These are phyloP conservation scores for Talinum fruticosum DNA, from an alignment of 148 eudicot genomes.

Conservation along the genomic window DNA sequence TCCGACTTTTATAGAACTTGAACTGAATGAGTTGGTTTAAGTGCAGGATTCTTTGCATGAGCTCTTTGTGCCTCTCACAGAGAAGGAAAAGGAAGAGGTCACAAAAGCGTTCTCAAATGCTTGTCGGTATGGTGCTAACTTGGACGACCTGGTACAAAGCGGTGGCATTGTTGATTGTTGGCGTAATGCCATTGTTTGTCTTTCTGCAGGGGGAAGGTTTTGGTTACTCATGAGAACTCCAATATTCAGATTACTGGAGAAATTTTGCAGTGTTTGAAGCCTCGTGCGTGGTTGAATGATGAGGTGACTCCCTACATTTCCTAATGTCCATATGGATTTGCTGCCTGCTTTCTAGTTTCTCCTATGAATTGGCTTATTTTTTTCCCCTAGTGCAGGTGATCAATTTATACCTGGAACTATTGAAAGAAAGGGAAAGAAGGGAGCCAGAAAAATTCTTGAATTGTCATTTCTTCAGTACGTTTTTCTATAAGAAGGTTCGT, in stretches of 20 bases:
- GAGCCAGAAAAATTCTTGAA: slow-evolving; percentile 78
- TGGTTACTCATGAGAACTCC: slow-evolving; percentile 72
- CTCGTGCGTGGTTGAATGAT: slow-evolving; percentile 83
- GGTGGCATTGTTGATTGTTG: not conserved
- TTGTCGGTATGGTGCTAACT: slow-evolving; percentile 42
- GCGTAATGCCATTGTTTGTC: slow-evolving; percentile 8
- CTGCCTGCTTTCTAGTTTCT: slow-evolving; percentile 13
- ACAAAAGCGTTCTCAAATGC: slow-evolving; percentile 44
- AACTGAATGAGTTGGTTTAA: slow-evolving; percentile 20
- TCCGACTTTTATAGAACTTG: not conserved
- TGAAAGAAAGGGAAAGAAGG: slow-evolving; percentile 93
- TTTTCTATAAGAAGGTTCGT: slow-evolving; percentile 94
- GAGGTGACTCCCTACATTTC: slow-evolving; percentile 47
- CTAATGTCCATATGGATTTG: not conserved
- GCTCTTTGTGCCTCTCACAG: slow-evolving; percentile 59
- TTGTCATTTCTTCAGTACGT: slow-evolving; percentile 96
- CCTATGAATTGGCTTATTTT: slow-evolving; percentile 4
- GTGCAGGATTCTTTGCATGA: slow-evolving; percentile 45
- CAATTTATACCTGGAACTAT: slow-evolving; percentile 72
- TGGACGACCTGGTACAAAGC: not conserved
- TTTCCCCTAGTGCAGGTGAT: slow-evolving; percentile 72
- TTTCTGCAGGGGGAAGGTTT: slow-evolving; percentile 52
- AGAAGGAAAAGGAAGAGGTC: slow-evolving; percentile 63
- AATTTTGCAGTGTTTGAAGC: slow-evolving; percentile 72
- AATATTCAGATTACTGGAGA: slow-evolving; percentile 82